Evolutionary conservation across 2,329 filamentous ascomycete genomes (phyloP).

Genomic region (Aaosphaeria pasadenensis): DNA sequence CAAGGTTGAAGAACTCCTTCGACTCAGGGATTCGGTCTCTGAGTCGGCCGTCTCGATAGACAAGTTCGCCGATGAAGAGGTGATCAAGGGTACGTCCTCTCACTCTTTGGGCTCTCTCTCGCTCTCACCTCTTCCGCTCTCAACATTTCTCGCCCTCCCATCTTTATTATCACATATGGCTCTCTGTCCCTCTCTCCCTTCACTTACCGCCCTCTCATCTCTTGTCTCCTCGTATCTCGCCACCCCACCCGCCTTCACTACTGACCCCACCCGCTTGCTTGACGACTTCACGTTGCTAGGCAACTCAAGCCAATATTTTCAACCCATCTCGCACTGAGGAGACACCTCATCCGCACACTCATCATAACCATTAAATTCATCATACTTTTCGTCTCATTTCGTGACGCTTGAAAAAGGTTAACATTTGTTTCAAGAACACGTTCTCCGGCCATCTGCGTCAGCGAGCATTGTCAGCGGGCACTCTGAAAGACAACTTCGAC

Average conservation of each 20-base stretch:
- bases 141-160: no score
- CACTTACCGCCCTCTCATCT: not conserved
- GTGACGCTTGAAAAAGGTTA: no score
- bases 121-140: not conserved
- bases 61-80: slow-evolving; percentile 40
- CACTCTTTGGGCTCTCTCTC: not conserved
- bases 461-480: slow-evolving; percentile 23
- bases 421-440: slow-evolving; percentile 29
- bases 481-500: slow-evolving; percentile 24
- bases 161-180: not conserved
- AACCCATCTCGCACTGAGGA: no score
- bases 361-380: no score
- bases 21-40: slow-evolving; percentile 39
- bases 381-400: no score
- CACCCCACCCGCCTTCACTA: not conserved
- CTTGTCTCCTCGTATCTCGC: not conserved
- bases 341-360: no score
- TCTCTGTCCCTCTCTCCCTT: not conserved
- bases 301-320: no score
- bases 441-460: slow-evolving; percentile 40
- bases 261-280: not conserved
- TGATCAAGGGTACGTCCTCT: slow-evolving; percentile 38
- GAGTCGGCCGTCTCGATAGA: slow-evolving; percentile 42
- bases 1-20: slow-evolving; percentile 41
- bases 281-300: no score